phyloP scores from a whole-genome alignment of 2,329 filamentous ascomycete genomes.

The Dendryphion nanum region DNA sequence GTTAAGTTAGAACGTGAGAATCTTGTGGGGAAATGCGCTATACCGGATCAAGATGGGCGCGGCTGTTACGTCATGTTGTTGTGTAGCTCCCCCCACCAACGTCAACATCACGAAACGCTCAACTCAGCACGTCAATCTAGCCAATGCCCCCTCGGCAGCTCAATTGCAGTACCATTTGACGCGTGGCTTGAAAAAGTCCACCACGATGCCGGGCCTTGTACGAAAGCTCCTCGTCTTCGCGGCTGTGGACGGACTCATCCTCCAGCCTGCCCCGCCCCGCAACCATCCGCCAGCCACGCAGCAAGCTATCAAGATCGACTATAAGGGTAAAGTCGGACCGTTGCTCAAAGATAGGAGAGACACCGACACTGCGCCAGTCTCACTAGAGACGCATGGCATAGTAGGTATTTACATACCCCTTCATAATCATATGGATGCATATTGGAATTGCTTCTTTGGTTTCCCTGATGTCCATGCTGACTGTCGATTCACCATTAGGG shows the following conservation, averaged over 20 bases:
- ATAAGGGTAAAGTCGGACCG: conserved; percentile 58
- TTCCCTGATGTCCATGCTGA: background rate
- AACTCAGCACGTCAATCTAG: too few relatives aligned
- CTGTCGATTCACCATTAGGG: conserved; percentile 56
- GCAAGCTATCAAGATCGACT: conserved; percentile 67
- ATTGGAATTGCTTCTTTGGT: too few relatives aligned
- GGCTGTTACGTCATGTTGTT: too few relatives aligned
- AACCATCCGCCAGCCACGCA: conserved; percentile 52
- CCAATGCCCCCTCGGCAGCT: too few relatives aligned
- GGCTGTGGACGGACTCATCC: conserved; percentile 76
- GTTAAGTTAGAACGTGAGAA: too few relatives aligned
- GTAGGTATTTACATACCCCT: conserved; percentile 48
- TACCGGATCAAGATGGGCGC: too few relatives aligned
- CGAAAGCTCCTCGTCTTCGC: conserved; percentile 80
- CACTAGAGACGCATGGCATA: conserved; percentile 52
- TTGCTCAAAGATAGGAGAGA: conserved; percentile 42
- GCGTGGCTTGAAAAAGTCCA: too few relatives aligned
- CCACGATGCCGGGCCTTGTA: conserved; percentile 69
- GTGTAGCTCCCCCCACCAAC: too few relatives aligned
- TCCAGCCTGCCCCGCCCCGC: conserved; percentile 66
- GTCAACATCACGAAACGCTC: too few relatives aligned
- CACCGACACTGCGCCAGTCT: conserved; percentile 36
- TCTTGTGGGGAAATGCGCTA: too few relatives aligned
- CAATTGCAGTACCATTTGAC: too few relatives aligned
- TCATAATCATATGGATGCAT: too few relatives aligned